Base-by-base conservation (phyloP, 805 yeast species). In the Candida corydali region DNA sequence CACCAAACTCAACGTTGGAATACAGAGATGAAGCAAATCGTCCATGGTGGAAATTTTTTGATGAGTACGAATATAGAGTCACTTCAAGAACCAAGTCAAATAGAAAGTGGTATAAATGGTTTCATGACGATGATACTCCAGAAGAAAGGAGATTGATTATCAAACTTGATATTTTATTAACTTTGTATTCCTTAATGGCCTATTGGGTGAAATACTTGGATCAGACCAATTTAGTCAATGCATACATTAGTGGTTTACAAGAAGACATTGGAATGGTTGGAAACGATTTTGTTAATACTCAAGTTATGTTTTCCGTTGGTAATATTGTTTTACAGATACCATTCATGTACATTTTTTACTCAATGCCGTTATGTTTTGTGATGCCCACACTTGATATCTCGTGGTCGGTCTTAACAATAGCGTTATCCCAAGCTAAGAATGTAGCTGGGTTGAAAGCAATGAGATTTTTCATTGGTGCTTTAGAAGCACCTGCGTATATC, bases 141-240 rank as follows among this genome's bases (percentile, higher is more conserved):
- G 59, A 42, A 14, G 67, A 63, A 38, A 49, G 53, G 29, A 47
- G 42, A 18, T 47, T 63, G 17, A 52, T 62, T 18, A 17, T 57
- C 31, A 62, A 63, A 37, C 44, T 63, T 22, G 69, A 63, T 40
- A 36, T 62, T 9, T 33, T 59, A 17, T 46, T 63, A 26, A 57
- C 68, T 8, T 40, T 62, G 24, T 63, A 60, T 38, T 56, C 65
- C 7, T 44, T 63, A 39, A 46, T 56, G 48, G 49, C 76, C 1
- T 80, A 80, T 54, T 82, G 84, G 83, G 75, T 81, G 37, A 81
- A 81, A 52, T 75, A 77, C 37, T 59, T 82, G 33, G 87, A 82
- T 50, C 70, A 69, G 38, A 63, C 75, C 30, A 82, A 81, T 54
- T 60, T 76, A 38, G 71, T 70, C 42, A 78, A 80, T 49, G 87